Percentiles rank a stretch among this genome's conserved stretches.
These are phyloP conservation scores for Zygnema circumcarinatum DNA, from an alignment of 139 green algal species.

Conservation along the genomic window DNA sequence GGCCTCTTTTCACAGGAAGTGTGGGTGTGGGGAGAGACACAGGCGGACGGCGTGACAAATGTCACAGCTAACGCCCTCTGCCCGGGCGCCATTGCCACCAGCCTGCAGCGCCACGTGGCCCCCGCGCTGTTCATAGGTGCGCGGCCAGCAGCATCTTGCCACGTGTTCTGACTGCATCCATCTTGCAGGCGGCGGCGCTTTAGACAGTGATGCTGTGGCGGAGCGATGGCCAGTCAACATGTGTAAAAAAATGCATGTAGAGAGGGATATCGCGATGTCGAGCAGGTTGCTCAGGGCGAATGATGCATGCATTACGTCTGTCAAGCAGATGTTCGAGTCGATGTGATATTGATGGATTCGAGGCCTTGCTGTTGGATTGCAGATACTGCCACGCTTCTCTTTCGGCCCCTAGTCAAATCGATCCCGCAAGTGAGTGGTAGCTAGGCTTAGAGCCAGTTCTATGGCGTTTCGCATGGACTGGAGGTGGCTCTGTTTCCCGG, in stretches of 20 bases:
- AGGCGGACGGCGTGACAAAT: slow-evolving; percentile 43
- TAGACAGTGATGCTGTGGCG: background rate
- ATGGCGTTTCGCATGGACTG: too few relatives aligned
- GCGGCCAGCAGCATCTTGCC: background rate
- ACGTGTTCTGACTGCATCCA: background rate
- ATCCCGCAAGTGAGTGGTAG: slow-evolving; percentile 49
- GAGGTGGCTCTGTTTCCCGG: too few relatives aligned
- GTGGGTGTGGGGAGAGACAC: background rate
- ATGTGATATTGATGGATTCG: too few relatives aligned
- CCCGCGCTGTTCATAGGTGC: background rate
- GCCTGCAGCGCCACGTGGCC: slow-evolving; percentile 70
- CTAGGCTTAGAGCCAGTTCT: too few relatives aligned
- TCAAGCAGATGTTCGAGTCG: slow-evolving; percentile 54
- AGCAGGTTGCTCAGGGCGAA: background rate
- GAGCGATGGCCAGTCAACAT: background rate
- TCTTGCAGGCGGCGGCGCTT: too few relatives aligned
- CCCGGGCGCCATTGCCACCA: slow-evolving; percentile 84
- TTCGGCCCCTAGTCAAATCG: slow-evolving; percentile 53
- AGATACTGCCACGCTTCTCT: too few relatives aligned
- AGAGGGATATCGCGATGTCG: background rate
- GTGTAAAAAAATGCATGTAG: background rate
- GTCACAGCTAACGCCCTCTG: slow-evolving; percentile 79
- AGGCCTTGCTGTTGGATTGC: too few relatives aligned
- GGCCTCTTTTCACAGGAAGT: background rate
- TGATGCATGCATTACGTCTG: background rate